Evolutionary conservation across 495 filamentous ascomycete genomes (phyloP).

Genomic region (Trichoderma erinaceum): DNA sequence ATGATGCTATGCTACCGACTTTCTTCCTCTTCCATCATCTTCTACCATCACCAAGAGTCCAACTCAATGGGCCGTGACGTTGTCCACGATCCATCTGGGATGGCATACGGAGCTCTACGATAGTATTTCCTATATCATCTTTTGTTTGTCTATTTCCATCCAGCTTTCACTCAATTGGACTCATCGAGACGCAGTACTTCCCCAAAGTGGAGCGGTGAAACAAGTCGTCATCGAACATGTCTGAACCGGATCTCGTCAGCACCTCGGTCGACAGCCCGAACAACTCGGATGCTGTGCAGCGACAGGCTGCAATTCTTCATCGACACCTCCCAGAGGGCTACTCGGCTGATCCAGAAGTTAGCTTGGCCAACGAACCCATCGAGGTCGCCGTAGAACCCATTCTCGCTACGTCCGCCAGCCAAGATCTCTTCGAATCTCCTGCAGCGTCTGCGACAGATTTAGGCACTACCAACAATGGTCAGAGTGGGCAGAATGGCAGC

Average conservation of each 20-base stretch:
- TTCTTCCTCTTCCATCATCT: not conserved
- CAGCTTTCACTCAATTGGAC: not conserved
- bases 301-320: conserved; percentile 15
- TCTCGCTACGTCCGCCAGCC: not conserved
- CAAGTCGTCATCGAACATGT: conserved; percentile 9
- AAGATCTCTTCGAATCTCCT: not conserved
- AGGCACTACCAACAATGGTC: not conserved
- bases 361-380: conserved; percentile 10
- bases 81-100: conserved; percentile 7
- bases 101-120: not conserved
- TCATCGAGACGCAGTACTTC: not conserved
- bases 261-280: not conserved
- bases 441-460: not conserved
- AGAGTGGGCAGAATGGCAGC: not conserved
- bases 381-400: not conserved
- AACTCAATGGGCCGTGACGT: not conserved
- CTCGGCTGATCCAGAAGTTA: conserved; percentile 14
- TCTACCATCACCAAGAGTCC: not conserved
- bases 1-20: not conserved
- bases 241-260: not conserved
- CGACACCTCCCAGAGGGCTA: conserved; percentile 13
- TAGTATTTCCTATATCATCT: not conserved
- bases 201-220: conserved; percentile 8
- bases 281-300: not conserved
- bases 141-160: not conserved